Evolutionary conservation across 2,329 filamentous ascomycete genomes (phyloP), one percentile per base, ranked within the genome.

Genomic region (Fusarium newnesense): DNA sequence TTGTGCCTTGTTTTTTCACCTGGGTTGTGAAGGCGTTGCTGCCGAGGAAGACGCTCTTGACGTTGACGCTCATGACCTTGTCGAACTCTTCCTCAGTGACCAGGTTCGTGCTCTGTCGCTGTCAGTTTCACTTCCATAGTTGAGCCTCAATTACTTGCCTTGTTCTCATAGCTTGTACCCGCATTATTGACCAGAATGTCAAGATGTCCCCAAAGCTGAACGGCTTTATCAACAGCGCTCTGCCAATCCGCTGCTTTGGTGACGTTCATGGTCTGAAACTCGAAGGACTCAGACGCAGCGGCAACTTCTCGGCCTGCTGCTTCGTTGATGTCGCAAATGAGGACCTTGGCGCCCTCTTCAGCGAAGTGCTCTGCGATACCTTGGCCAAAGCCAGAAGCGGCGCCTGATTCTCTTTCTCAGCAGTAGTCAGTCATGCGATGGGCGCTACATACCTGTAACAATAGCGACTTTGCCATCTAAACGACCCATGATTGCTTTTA

Each of bases 351-450:
- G 7, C 60, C 60, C 9, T 70, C 60, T 54, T 56, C 42, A 1
- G 11, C 65, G 7, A 70, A 73, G 3, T 67, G 67, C 4, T 67
- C 40, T 2, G 69, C 62, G 10, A 73, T 62, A 2, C 69, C 70
- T 65, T 65, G 65, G 4, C 70, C 70, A 19, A 73, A 73, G 26
- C 70, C 70, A 19, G 65, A 66, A 0, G 60, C 59, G 2, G 69
- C 59, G 9, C 54, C 69, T 70, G 5, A 34, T 34, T 7, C 2
- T 7, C 4, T 42, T 1, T 47, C 3, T 71, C 9, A 71, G 24
- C 3, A 1, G 6, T 5, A 12, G 6, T 8, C 34, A 4, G 3
- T 4, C 0, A n/a, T 24, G 11, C 1, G 9, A 13, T 9, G 1
- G 9, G 4, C 6, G 8, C 2, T 1, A 24, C 13, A 26, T 0